Base-by-base conservation (phyloP, 2,329 filamentous ascomycete genomes). In the Hypoxylon sp. region DNA sequence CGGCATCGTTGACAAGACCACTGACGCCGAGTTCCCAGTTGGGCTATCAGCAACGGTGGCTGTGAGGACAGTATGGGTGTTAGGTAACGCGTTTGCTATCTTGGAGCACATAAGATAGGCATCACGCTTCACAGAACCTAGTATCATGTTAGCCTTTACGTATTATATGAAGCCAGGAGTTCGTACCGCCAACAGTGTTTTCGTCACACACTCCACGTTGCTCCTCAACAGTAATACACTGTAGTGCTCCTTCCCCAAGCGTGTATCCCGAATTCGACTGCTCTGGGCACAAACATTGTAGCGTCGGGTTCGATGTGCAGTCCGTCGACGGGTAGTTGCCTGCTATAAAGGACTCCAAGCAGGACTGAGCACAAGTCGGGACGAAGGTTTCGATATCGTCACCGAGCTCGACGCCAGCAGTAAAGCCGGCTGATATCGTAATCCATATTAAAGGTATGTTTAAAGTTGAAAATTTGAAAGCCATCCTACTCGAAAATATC, bases 211-310 rank as follows among this genome's bases (percentile, higher is more conserved):
- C 80, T 2, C 85, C 85, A 48, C 84, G 74, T 37, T 78, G 78
- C 62, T 76, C 79, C 74, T 87, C 85, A 6, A 87, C 87, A 7
- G 86, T 81, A 35, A 92, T 84, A 77, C 92, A 94, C 74, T 90
- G 87, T 68, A 93, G 79, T 3, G 88, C 90, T 10, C 86, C 91
- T 79, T 93, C 92, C n/a, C 90, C 91, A 52, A 93, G 75, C 1
- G 92, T 93, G 73, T 89, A 91, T 8, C 89, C 90, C 31, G 86
- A 86, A 11, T 78, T 79, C 7, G 90, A 90, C 35, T 82, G 82
- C 64, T 84, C 83, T 39, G 85, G 84, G 77, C 92, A 94, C 6
- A 93, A 82, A 72, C 90, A 93, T 73, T 84, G 80, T 71, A 93
- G 77, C 27, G 89, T 83, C 10, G 85, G 82, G 13, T 80, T 79